Evolutionary conservation across 495 filamentous ascomycete genomes (phyloP), one percentile per base, ranked within the genome.

Genomic region (Trypethelium eluteriae): DNA sequence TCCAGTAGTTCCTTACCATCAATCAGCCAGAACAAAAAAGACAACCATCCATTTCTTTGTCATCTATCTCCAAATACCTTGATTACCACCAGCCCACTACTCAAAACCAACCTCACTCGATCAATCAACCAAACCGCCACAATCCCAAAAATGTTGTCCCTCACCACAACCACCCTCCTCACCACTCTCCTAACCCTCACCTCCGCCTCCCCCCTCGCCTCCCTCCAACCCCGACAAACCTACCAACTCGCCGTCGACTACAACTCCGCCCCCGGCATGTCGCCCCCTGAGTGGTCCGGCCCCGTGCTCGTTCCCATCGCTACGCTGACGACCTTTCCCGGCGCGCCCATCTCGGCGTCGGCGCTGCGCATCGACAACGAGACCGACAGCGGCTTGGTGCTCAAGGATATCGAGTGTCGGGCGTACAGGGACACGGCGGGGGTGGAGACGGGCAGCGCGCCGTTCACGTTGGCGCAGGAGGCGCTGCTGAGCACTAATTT

Each of bases 371-470:
- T 53, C 49, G 49, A 53, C 49, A 53, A 53, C 49, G 18, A 14
- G 12, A 53, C 49, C 10, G 18, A 9, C 11, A 53, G 11, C 49
- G 16, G 16, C 12, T 18, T 53, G 12, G 49, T 16, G 11, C 49
- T 53, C 11, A n/a, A 9, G 10, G 18, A 53, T 49, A 49, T 66
- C 57, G 64, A 66, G 50, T 66, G 64, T 34, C 56, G 64, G 25
- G 64, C 64, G 34, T 66, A 59, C 34, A 65, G 41, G 57, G 64
- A 66, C 32, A 25, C 14, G 50, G 64, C 7, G 11, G 64, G 64
- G 25, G 64, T 66, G 35, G 7, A 39, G 49, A 59, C 64, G 41
- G 64, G 64, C 9, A 66, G 64, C 57, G 44, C 50, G 39, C 64
- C 64, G 34, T 66, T 66, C 49, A 66, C 64, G 34, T 11, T 38